Percentiles rank a stretch among this genome's conserved stretches.
phyloP scores from a whole-genome alignment of 805 yeast species.

The Vanderwaltozyma verrucispora region DNA sequence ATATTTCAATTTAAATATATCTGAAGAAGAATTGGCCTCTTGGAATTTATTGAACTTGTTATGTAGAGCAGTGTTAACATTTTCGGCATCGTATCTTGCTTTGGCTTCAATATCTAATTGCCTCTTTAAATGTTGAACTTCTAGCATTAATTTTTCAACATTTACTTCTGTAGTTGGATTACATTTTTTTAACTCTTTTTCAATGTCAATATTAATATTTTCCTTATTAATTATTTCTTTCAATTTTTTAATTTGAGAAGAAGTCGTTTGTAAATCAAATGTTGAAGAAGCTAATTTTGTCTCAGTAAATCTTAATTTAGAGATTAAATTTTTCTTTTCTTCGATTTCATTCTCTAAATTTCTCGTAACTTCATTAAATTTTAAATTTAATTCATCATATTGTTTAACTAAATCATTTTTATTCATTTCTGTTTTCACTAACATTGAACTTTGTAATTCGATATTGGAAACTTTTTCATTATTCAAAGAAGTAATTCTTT shows the following conservation, averaged over 20 bases:
- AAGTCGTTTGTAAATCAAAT: slow-evolving; percentile 43
- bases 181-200: slow-evolving; percentile 14
- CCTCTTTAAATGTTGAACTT: slow-evolving; percentile 38
- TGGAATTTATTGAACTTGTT: slow-evolving; percentile 17
- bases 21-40: slow-evolving; percentile 23
- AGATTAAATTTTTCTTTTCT: slow-evolving; percentile 36
- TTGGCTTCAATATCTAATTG: slow-evolving; percentile 43
- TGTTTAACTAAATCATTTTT: slow-evolving; percentile 7
- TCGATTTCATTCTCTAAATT: slow-evolving; percentile 36
- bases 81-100: slow-evolving; percentile 42
- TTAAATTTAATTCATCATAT: slow-evolving; percentile 38
- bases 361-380: slow-evolving; percentile 43
- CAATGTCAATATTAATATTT: slow-evolving; percentile 19
- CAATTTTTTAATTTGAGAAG: slow-evolving; percentile 33
- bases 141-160: slow-evolving; percentile 29
- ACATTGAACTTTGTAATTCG: not conserved
- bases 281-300: slow-evolving; percentile 57
- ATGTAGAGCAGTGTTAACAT: slow-evolving; percentile 26
- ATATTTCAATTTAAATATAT: slow-evolving; percentile 35
- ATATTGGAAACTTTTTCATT: slow-evolving; percentile 6
- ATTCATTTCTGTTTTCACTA: slow-evolving; percentile 7
- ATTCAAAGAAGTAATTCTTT: slow-evolving; percentile 13
- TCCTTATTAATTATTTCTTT: slow-evolving; percentile 20
- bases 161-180: slow-evolving; percentile 17
- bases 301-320: slow-evolving; percentile 51